A percentile compares a stretch with the other conserved stretches of the same genome.
Conservation (phyloP, 129 eudicot genomes). For the Flaveria trinervia region DNA sequence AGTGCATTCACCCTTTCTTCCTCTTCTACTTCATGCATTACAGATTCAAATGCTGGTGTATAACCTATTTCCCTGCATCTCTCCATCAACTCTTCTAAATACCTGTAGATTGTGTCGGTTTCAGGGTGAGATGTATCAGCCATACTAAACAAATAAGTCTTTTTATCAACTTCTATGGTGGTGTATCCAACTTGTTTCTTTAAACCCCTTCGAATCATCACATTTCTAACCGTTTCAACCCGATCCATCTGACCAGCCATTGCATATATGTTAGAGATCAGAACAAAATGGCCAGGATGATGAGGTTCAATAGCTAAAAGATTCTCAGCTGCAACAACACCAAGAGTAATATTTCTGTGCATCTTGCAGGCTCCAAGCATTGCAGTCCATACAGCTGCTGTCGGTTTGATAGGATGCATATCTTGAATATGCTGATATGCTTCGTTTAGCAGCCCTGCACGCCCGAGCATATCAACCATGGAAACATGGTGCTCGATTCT, state of each 20-base stretch:
- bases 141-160: conserved; percentile 53
- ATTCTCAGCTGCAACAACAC: conserved; percentile 55
- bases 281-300: conserved; percentile 61
- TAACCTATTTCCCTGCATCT: conserved; percentile 50
- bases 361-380: conserved; percentile 73
- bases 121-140: conserved; percentile 63
- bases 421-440: conserved; percentile 48
- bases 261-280: conserved; percentile 60
- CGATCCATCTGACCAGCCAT: conserved; percentile 63
- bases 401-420: conserved; percentile 30
- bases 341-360: conserved; percentile 59
- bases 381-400: conserved; percentile 64
- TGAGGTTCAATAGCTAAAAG: conserved; percentile 55
- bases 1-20: conserved; percentile 62
- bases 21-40: conserved; percentile 69
- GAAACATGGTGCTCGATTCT: conserved; percentile 63
- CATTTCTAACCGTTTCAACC: conserved; percentile 51
- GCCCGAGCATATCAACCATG: conserved; percentile 72
- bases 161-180: conserved; percentile 57
- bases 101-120: conserved; percentile 39
- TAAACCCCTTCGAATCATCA: conserved; percentile 59
- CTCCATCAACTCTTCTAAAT: conserved; percentile 56
- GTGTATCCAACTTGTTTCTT: conserved; percentile 70
- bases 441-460: conserved; percentile 54
- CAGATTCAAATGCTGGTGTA: conserved; percentile 47